These are phyloP conservation scores for Talaromyces proteolyticus DNA, from an alignment of 495 filamentous ascomycete species.

Conservation along the genomic window DNA sequence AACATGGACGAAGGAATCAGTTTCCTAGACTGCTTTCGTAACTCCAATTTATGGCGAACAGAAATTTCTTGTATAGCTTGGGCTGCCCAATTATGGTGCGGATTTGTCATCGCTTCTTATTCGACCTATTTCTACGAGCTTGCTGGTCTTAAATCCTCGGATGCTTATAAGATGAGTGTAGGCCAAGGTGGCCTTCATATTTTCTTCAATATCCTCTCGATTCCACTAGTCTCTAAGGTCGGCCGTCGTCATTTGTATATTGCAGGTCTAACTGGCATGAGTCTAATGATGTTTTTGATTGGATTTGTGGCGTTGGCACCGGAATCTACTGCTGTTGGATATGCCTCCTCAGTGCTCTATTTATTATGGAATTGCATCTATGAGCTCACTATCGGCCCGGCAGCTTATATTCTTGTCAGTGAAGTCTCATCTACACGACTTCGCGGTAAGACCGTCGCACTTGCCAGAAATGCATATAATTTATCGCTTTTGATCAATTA, in stretches of 20 bases:
- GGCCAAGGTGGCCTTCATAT: conserved; percentile 33
- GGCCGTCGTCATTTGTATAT: conserved; percentile 50
- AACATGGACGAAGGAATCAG: conserved; percentile 18
- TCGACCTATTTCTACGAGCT: conserved; percentile 39
- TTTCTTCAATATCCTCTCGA: conserved; percentile 42
- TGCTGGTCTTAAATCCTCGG: conserved; percentile 21
- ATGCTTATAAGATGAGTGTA: conserved; percentile 21
- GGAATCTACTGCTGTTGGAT: conserved; percentile 15
- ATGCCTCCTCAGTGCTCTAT: conserved; percentile 24
- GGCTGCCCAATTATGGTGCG: conserved; percentile 20
- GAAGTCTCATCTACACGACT: conserved; percentile 60
- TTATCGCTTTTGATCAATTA: conserved; percentile 20
- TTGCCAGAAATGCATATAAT: conserved; percentile 56
- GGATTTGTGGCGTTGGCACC: conserved; percentile 24
- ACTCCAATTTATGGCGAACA: conserved; percentile 30
- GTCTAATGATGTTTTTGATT: conserved; percentile 33
- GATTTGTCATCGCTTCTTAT: conserved; percentile 22
- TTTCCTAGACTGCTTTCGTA: conserved; percentile 34
- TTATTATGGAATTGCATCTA: conserved; percentile 44
- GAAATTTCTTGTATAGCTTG: conserved; percentile 27
- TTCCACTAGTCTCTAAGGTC: conserved; percentile 38
- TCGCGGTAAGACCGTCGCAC: conserved; percentile 56
- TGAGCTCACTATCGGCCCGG: conserved; percentile 57
- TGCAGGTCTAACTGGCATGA: conserved; percentile 36
- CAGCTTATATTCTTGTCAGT: conserved; percentile 59